A percentile compares a stretch with the other conserved stretches of the same genome.
phyloP scores from a whole-genome alignment of 169 alveolate species.

The Cryptosporidium parvum region DNA sequence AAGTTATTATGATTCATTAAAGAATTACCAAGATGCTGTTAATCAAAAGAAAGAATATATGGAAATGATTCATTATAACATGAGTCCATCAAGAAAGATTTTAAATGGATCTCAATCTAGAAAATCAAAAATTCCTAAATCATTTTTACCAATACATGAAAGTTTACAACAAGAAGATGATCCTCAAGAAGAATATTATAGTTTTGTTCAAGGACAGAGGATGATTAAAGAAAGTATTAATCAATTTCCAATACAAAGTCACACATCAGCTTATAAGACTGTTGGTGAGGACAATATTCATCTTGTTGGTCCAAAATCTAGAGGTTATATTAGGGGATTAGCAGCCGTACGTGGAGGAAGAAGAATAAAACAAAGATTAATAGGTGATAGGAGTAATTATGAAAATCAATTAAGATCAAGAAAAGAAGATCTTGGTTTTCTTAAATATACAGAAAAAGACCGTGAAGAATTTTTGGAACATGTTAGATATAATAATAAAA shows the following conservation, averaged over 20 bases:
- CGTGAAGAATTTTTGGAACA: slow-evolving; percentile 1
- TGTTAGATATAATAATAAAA: slow-evolving; percentile 5
- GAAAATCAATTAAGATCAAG: slow-evolving; percentile 40
- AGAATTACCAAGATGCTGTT: slow-evolving; percentile 15
- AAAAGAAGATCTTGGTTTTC: slow-evolving; percentile 32
- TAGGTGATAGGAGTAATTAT: slow-evolving; percentile 4
- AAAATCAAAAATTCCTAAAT: slow-evolving; percentile 35
- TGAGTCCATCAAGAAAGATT: slow-evolving; percentile 30
- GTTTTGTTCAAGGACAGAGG: slow-evolving; percentile 60
- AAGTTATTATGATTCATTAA: slow-evolving; percentile 31
- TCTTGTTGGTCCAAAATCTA: slow-evolving; percentile 15
- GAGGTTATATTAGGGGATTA: slow-evolving; percentile 44
- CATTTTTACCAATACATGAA: slow-evolving; percentile 70
- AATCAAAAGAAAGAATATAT: slow-evolving; percentile 13
- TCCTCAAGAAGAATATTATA: slow-evolving; percentile 60
- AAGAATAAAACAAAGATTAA: slow-evolving; percentile 29
- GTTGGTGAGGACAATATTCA: not conserved
- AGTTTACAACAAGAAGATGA: slow-evolving; percentile 48
- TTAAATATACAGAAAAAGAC: slow-evolving; percentile 39
- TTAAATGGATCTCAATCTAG: slow-evolving; percentile 58
- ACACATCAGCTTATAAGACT: not conserved
- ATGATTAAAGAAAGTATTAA: slow-evolving; percentile 55
- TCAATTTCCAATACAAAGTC: slow-evolving; percentile 34
- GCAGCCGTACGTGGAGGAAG: slow-evolving; percentile 75
- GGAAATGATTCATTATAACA: slow-evolving; percentile 40